phyloP scores from a whole-genome alignment of 805 yeast species.

The Huiozyma naganishii region DNA sequence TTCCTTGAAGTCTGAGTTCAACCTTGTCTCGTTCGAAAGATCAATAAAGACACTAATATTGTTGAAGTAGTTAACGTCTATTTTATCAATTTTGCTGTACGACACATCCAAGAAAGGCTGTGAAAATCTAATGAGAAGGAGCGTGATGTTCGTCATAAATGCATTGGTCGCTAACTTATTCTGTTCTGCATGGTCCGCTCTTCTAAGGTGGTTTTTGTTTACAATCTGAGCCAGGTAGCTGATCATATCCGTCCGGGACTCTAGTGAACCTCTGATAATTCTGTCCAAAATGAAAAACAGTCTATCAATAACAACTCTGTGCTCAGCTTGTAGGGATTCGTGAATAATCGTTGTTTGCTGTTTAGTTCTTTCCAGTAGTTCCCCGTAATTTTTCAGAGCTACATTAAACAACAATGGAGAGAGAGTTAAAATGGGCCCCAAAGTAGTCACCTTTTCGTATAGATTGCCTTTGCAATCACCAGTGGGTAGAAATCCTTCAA shows the following conservation, averaged over 20 bases:
- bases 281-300: constrained; percentile 62
- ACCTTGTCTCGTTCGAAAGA: constrained; percentile 69
- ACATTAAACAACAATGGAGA: constrained; percentile 61
- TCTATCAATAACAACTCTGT: constrained; percentile 45
- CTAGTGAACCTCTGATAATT: constrained; percentile 60
- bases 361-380: constrained; percentile 26
- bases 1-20: constrained; percentile 65
- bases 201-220: constrained; percentile 77
- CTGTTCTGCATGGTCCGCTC: constrained; percentile 72
- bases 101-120: constrained; percentile 72
- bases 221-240: constrained; percentile 61
- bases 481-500: constrained; percentile 42
- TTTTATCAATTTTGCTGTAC: constrained; percentile 61
- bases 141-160: constrained; percentile 65
- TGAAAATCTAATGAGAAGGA: constrained; percentile 58
- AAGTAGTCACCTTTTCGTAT: constrained; percentile 49
- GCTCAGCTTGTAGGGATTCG: constrained; percentile 55
- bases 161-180: constrained; percentile 64
- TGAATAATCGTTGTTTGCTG: constrained; percentile 40
- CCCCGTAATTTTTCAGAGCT: constrained; percentile 36
- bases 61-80: constrained; percentile 60
- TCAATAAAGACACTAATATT: constrained; percentile 44
- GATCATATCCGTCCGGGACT: constrained; percentile 53
- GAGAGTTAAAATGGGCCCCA: constrained; percentile 68
- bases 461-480: constrained; percentile 37